A percentile compares a stretch with the other conserved stretches of the same genome.
These are phyloP conservation scores for Tetrahymena thermophila DNA, from an alignment of 73 alveolate species.

Conservation along the genomic window DNA sequence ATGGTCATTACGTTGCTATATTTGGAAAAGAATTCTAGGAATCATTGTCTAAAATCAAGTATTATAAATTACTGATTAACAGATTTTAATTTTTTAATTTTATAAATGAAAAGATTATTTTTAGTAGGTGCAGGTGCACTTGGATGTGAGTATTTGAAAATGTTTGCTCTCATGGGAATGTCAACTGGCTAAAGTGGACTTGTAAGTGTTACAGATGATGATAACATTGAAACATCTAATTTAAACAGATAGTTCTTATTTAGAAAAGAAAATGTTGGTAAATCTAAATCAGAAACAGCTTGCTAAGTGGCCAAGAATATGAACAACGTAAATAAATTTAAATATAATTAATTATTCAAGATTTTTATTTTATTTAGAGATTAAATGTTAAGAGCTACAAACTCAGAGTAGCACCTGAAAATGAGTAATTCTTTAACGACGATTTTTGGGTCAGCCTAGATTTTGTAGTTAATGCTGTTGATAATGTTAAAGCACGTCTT, in stretches of 20 bases:
- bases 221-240: constrained; percentile 97
- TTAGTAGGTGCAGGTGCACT: constrained; percentile 99
- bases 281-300: constrained; percentile 79
- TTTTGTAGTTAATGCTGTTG: constrained; percentile 95
- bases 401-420: constrained; percentile 87
- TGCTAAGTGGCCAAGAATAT: constrained; percentile 82
- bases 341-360: constrained; percentile 13
- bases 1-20: background rate
- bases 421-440: constrained; percentile 88
- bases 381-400: constrained; percentile 65
- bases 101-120: constrained; percentile 65
- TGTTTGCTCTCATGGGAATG: constrained; percentile 83
- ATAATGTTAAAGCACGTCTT: constrained; percentile 94
- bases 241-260: constrained; percentile 96
- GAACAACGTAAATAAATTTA: constrained; percentile 62
- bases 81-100: background rate
- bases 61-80: background rate
- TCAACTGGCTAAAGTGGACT: constrained; percentile 62
- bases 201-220: constrained; percentile 76
- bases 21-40: background rate
- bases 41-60: background rate
- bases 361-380: background rate
- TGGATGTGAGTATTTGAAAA: constrained; percentile 98
- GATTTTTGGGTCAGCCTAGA: constrained; percentile 87
- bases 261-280: constrained; percentile 65